phyloP scores from a whole-genome alignment of 1,139 yeast species.

The Wickerhamiella pararugosa region DNA sequence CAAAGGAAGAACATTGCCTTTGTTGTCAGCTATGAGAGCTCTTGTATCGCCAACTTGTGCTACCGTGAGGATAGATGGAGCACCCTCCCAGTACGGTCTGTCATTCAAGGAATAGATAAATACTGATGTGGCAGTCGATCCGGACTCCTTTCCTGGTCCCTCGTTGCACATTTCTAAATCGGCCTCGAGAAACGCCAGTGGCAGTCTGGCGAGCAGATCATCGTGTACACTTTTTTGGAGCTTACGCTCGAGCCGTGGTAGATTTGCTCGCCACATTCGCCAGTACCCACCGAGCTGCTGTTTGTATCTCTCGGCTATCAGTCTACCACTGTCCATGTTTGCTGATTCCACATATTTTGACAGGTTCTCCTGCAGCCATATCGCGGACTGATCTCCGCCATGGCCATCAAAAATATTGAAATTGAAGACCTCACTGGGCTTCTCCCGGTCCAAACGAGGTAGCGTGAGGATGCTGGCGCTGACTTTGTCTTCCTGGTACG shows the following conservation, averaged over 20 bases:
- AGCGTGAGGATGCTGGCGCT: constrained; percentile 42
- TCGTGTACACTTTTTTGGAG: constrained; percentile 25
- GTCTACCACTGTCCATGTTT: constrained; percentile 25
- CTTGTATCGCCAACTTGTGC: constrained; percentile 95
- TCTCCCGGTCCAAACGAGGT: constrained; percentile 24
- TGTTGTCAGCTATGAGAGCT: constrained; percentile 45
- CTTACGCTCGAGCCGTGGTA: constrained; percentile 30
- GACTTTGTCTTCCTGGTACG: constrained; percentile 69
- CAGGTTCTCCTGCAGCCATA: constrained; percentile 39
- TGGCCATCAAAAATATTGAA: constrained; percentile 85
- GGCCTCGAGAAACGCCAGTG: constrained; percentile 45
- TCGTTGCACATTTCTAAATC: constrained; percentile 33
- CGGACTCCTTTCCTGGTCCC: constrained; percentile 29
- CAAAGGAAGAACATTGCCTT: constrained; percentile 65
- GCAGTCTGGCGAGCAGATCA: constrained; percentile 46
- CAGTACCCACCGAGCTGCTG: constrained; percentile 71
- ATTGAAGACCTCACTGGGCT: constrained; percentile 34
- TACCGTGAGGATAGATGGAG: constrained; percentile 55
- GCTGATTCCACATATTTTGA: constrained; percentile 40
- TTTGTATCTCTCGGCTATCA: constrained; percentile 38
- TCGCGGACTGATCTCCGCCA: constrained; percentile 70
- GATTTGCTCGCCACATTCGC: constrained; percentile 52
- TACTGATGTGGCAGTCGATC: constrained; percentile 75
- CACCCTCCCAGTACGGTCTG: constrained; percentile 51
- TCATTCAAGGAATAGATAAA: constrained; percentile 39